Base-by-base conservation (phyloP, 78 protist genomes). In the Bodo saltans region DNA sequence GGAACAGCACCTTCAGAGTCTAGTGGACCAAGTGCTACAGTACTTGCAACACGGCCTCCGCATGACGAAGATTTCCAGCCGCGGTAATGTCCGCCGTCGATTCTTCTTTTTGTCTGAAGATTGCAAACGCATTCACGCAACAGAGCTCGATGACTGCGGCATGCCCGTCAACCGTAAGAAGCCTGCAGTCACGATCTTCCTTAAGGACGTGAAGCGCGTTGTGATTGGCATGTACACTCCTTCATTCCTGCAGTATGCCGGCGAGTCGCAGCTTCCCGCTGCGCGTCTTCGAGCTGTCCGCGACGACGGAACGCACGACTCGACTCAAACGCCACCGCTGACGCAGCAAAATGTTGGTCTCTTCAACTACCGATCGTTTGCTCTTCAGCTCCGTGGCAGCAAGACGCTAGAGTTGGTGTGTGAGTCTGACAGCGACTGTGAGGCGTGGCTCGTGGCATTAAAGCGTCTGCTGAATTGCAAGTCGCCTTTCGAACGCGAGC, bases 381-480 rank as follows among this genome's bases (percentile, higher is more conserved):
- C 53, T 3, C 12, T 76, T 29, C 69, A 76, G 41, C 34, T 76
- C 81, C 17, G 8, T 2, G 8, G 8, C 25, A 67, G 81, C 32
- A 76, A 23, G 81, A 76, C 81, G 25, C 34, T 12, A 28, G 81
- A 76, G 34, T 28, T 76, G 21, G 52, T 76, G 3, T 47, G 69
- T 67, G 81, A 76, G 35, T 42, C 81, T 29, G 81, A 76, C 81
- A 30, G 42, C 34, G 81, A 76, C 69, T 76, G 11, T 41, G 81
- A 76, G 35, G 81, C 81, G 29, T 76, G 81, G 81, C 42, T 76
- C 29, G 81, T 76, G 3, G 81, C 34, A n/a, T 27, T 76, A 27
- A 68, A 76, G 69, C 35, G 81, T 1, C 81, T 76, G 3, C 25
- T 23, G 17, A 28, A 27, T 67, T 30, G 8, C 69, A 76, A 76